Percentiles rank a stretch among this genome's conserved stretches.
These are phyloP conservation scores for Fonsecaea multimorphosa DNA, from an alignment of 2,329 filamentous ascomycete genomes.

Conservation along the genomic window DNA sequence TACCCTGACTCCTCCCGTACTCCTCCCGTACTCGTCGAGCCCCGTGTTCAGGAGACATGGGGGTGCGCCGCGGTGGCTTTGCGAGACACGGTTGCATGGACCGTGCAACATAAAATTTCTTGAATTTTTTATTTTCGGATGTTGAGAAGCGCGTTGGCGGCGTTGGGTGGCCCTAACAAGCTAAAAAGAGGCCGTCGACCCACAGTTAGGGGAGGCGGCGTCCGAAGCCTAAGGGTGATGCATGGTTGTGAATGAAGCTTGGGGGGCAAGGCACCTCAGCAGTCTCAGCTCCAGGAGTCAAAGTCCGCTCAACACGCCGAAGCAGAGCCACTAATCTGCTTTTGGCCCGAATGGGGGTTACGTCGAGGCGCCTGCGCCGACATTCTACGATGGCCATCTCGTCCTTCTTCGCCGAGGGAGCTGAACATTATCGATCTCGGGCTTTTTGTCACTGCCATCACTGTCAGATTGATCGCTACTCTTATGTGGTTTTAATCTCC, in stretches of 20 bases:
- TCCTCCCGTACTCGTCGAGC: not conserved
- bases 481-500: constrained; percentile 19
- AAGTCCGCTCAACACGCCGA: no score
- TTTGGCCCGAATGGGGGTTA: constrained; percentile 23
- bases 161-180: constrained; percentile 22
- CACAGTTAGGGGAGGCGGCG: constrained; percentile 18
- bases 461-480: constrained; percentile 14
- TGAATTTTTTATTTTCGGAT: constrained; percentile 24
- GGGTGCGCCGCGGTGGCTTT: not conserved
- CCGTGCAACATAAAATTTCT: constrained; percentile 7
- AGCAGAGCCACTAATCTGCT: constrained; percentile 25
- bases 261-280: not conserved
- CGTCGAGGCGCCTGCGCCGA: constrained; percentile 15
- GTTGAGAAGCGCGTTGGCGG: constrained; percentile 23
- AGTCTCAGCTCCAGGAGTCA: no score
- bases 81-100: constrained; percentile 8
- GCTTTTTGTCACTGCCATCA: not conserved
- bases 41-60: not conserved
- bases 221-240: constrained; percentile 15
- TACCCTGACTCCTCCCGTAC: not conserved
- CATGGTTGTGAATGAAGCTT: not conserved
- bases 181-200: constrained; percentile 9
- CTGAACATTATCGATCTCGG: constrained; percentile 23
- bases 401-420: constrained; percentile 21
- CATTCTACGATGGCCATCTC: constrained; percentile 5